phyloP scores from a whole-genome alignment of 768 basidiomycete species.

The Pisolithus sp. region DNA sequence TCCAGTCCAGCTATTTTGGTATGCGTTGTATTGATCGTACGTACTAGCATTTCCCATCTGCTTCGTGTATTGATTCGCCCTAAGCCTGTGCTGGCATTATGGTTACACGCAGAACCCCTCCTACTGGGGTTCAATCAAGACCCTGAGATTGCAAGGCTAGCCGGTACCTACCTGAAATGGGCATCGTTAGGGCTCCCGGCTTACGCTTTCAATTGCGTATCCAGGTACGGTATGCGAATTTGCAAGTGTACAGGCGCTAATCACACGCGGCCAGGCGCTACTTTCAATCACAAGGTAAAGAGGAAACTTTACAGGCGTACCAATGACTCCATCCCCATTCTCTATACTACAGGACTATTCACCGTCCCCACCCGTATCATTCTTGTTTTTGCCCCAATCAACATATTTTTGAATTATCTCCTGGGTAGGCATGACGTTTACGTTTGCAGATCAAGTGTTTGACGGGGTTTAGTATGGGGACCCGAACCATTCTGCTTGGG shows the following conservation, averaged over 20 bases:
- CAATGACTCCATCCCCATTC: background rate
- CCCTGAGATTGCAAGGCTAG: conserved; percentile 71
- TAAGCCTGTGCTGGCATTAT: conserved; percentile 56
- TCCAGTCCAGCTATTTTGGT: conserved; percentile 48
- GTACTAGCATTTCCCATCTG: conserved; percentile 17
- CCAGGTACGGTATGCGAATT: conserved; percentile 30
- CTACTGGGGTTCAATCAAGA: conserved; percentile 72
- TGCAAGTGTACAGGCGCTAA: background rate
- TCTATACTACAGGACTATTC: conserved; percentile 61
- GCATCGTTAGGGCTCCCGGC: conserved; percentile 73
- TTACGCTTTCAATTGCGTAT: conserved; percentile 47
- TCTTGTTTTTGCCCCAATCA: conserved; percentile 73
- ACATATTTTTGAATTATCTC: conserved; percentile 72
- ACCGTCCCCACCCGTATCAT: conserved; percentile 77
- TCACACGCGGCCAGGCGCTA: conserved; percentile 29
- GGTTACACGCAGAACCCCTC: conserved; percentile 78
- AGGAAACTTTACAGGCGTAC: conserved; percentile 34
- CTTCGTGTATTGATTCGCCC: background rate
- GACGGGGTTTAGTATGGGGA: conserved; percentile 62
- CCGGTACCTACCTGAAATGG: conserved; percentile 67
- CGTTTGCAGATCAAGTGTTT: background rate
- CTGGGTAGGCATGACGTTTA: conserved; percentile 46
- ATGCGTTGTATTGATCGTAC: conserved; percentile 50
- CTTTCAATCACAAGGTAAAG: conserved; percentile 78
- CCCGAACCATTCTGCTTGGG: conserved; percentile 72